Conservation (phyloP, 805 yeast genomes). For the Wickerhamomyces ciferrii region DNA sequence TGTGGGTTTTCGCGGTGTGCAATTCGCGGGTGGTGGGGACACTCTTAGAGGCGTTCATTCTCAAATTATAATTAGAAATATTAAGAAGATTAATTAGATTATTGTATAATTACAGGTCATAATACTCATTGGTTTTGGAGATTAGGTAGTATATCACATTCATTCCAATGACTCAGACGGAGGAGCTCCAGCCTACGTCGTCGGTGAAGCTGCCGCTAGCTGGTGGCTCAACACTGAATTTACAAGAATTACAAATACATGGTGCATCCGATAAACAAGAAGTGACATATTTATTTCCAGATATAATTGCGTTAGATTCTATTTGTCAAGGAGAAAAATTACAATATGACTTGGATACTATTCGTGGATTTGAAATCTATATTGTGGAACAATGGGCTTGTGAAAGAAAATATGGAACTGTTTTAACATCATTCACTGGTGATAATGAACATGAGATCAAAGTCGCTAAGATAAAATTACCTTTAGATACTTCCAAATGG, state of each 20-base stretch:
- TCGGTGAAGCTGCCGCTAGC: neutral
- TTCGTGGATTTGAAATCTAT: slow-evolving; percentile 81
- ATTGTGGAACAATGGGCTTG: slow-evolving; percentile 94
- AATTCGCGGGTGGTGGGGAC: neutral
- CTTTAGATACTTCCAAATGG: slow-evolving; percentile 27
- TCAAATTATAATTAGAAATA: too few species aligned
- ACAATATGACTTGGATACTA: slow-evolving; percentile 40
- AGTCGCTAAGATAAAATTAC: slow-evolving; percentile 55
- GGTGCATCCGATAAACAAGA: neutral
- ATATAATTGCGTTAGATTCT: slow-evolving; percentile 46
- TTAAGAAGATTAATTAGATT: too few species aligned
- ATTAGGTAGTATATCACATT: too few species aligned
- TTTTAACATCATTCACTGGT: slow-evolving; percentile 84
- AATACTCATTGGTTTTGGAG: too few species aligned
- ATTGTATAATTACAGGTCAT: too few species aligned
- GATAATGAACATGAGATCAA: slow-evolving; percentile 57
- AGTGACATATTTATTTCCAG: slow-evolving; percentile 42
- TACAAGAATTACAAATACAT: neutral
- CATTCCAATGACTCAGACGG: neutral
- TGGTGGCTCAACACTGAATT: neutral
- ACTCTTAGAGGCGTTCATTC: neutral
- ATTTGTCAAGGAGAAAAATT: slow-evolving; percentile 36
- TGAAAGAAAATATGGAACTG: slow-evolving; percentile 57
- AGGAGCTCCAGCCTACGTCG: neutral
- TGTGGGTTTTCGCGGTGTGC: neutral